Base-by-base conservation (phyloP, 805 yeast species). In the Jamesozyma rosinii region DNA sequence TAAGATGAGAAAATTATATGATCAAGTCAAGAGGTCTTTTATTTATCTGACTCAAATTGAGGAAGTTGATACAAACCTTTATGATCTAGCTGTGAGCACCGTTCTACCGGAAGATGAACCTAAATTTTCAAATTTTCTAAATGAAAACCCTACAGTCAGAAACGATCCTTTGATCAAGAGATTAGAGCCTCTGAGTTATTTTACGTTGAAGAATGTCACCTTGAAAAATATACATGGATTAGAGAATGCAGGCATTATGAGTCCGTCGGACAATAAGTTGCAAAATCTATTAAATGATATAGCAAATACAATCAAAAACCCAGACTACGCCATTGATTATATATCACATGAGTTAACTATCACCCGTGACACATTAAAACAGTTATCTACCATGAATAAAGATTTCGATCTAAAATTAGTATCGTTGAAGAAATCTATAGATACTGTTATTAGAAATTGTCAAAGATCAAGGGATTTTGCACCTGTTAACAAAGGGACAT, bases 31-130 rank as follows among this genome's bases (percentile, higher is more conserved):
- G 59, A 69, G 95, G 48, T 82, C 88, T 51, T 66, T 89, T n/a
- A 65, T 83, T 14, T 87, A 87, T 56, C 77, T 90, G 54, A 77
- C 89, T 48, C 79, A 88, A 50, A 84, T 92, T 5, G 97, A 92
- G 66, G 71, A 67, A 38, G 75, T 76, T 13, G 79, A 79, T 21
- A 68, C 74, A 1, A 80, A 78, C 49, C 69, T 90, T 37, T 72
- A 81, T 43, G 90, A 83, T 31, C 42, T 61, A 10, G 54, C 53
- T 18, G 48, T 52, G 1, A 55, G 63, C 41, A 40, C 50, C 8
- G 51, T 57, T 8, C 39, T 57, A 1, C 58, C 80, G 0, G 70
- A 68, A 15, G 90, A 90, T 58, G 98, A 92, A 58, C 62, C 67
- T 5, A 69, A 63, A 41, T 88, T 83, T 62, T 67, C 67, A 42